Evolutionary conservation across 495 filamentous ascomycete genomes (phyloP), one percentile per base, ranked within the genome.

Genomic region (Penicillium soppii): DNA sequence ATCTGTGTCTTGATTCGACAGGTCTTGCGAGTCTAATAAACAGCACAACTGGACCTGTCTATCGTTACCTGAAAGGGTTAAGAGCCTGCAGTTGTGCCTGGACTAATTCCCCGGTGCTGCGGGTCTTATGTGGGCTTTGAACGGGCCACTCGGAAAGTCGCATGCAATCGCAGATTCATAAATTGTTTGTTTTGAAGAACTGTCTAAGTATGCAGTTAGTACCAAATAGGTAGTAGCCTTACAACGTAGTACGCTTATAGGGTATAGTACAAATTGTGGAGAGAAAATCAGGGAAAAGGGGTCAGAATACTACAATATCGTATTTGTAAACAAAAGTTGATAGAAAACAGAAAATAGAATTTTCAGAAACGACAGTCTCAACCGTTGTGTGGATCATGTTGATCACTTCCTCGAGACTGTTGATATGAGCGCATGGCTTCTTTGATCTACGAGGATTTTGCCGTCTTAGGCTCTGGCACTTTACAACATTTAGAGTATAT

Each of bases 381-480:
- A 56, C 56, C 41, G 56, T 59, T 51, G 45, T 7, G 58, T 54
- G 60, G 54, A 52, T 43, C 50, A 17, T 38, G 52, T 46, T 47
- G 54, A 58, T 62, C 58, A 3, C 49, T 56, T 54, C 54, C 45
- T 50, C 43, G 13, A 20, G 23, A 47, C 13, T 19, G 47, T 47
- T 50, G 44, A 12, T 13, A 60, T 58, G 54, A 61, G 27, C 35
- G 43, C 52, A 58, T 25, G 36, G 16, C n/a, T n/a, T n/a, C n/a
- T n/a, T n/a, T 32, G 59, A 58, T 62, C 41, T 23, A 53, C 51
- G 46, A 26, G 21, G 12, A 17, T 15, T 25, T 30, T 55, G 22
- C 45, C 58, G 22, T 13, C 25, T 57, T 62, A 8, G 25, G 41
- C 19, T 26, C 21, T 45, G 47, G 42, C 39, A 51, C 19, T 21